Conservation (phyloP, 495 filamentous ascomycete genomes). For the Sabuloglossum arenarium region DNA sequence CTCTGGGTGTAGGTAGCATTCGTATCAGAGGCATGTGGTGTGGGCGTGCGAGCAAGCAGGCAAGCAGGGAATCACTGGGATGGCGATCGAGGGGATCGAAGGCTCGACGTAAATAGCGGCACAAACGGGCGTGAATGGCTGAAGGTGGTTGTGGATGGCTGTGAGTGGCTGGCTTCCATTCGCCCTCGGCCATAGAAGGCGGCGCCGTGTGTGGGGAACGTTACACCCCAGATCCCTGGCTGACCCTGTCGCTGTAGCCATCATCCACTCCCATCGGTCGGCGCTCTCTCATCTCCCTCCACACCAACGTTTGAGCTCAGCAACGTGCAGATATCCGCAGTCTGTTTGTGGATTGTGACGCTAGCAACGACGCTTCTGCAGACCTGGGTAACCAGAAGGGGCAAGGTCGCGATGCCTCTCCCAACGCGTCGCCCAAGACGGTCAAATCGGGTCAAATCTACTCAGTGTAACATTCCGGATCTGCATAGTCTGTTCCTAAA, state of each 20-base stretch:
- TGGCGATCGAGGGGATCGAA: not conserved
- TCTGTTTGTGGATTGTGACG: not conserved
- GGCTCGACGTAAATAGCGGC: not conserved
- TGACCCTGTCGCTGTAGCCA: not conserved
- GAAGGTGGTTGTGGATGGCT: not conserved
- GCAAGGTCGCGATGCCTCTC: not conserved
- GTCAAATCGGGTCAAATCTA: not conserved
- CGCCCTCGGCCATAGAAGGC: too few relatives aligned
- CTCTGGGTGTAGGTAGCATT: not conserved
- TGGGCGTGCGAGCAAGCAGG: not conserved
- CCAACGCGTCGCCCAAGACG: not conserved
- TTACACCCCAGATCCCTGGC: not conserved
- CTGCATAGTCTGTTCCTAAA: not conserved
- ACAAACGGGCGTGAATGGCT: not conserved
- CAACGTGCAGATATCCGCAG: not conserved
- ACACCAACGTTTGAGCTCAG: not conserved
- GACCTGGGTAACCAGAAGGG: not conserved
- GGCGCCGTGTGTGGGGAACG: not conserved
- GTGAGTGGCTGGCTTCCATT: not conserved
- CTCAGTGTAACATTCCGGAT: not conserved
- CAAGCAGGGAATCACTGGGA: not conserved
- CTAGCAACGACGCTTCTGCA: not conserved
- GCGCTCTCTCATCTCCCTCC: too few relatives aligned
- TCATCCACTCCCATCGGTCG: too few relatives aligned
- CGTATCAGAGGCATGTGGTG: not conserved